A percentile compares a stretch with the other conserved stretches of the same genome.
These are phyloP conservation scores for Echinochloa phyllopogon DNA, from an alignment of 176 grass and related monocot species.

Conservation along the genomic window DNA sequence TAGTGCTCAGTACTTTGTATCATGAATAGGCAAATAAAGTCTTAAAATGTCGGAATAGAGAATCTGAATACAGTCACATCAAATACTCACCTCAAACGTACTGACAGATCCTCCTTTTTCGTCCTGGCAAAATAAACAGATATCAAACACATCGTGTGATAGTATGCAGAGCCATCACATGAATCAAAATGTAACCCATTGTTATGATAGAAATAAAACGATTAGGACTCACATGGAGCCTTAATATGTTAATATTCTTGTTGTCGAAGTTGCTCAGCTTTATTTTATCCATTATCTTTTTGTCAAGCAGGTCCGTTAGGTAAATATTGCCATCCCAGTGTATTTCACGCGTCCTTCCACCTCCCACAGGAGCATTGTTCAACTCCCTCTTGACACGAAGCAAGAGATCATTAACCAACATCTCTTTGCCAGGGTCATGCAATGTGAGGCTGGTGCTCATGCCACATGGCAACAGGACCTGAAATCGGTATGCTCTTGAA, in stretches of 20 bases:
- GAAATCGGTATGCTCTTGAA: conserved; percentile 39
- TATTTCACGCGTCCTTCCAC: background rate
- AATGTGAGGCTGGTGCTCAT: conserved; percentile 15
- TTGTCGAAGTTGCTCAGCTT: conserved; percentile 16
- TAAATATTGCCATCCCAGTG: conserved; percentile 34
- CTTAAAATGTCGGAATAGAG: background rate
- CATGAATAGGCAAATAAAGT: background rate
- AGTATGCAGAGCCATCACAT: background rate
- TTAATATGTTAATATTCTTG: conserved; percentile 43
- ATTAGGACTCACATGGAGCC: conserved; percentile 36
- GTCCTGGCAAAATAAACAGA: conserved; percentile 34
- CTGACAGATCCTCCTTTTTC: background rate
- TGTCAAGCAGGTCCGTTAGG: conserved; percentile 39
- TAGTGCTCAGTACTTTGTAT: background rate
- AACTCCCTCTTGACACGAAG: conserved; percentile 27
- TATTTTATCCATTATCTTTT: conserved; percentile 26
- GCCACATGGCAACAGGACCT: conserved; percentile 49
- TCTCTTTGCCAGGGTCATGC: conserved; percentile 14
- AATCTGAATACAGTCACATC: background rate
- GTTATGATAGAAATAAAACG: background rate
- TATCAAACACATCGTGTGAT: background rate
- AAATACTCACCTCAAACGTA: conserved; percentile 40
- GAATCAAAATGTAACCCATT: conserved; percentile 6
- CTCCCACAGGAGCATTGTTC: background rate
- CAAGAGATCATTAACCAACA: conserved; percentile 42